Evolutionary conservation across 2,329 filamentous ascomycete genomes (phyloP).

Genomic region (Cordyceps tenuipes): DNA sequence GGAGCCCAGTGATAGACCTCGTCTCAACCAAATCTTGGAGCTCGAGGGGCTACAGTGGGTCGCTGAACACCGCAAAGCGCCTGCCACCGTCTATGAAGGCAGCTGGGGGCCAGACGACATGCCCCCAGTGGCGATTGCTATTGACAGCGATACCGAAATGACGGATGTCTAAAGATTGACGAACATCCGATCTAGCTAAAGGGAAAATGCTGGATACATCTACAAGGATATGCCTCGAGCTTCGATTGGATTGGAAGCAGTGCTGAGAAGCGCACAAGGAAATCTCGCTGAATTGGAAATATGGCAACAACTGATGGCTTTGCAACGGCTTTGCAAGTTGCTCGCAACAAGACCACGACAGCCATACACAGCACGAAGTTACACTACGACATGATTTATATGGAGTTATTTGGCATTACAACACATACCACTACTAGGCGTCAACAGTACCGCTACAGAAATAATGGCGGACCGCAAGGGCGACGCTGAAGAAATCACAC

Average conservation of each 20-base stretch:
- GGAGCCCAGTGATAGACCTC: conserved; percentile 63
- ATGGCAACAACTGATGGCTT: not conserved
- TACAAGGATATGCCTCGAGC: not conserved
- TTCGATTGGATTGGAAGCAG: conserved; percentile 9
- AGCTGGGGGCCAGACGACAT: conserved; percentile 78
- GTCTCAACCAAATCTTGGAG: conserved; percentile 62
- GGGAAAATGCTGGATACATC: conserved; percentile 8
- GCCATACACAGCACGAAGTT: not conserved
- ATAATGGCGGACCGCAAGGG: not conserved
- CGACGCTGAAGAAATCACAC: conserved; percentile 16
- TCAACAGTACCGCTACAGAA: not conserved
- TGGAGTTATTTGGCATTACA: conserved; percentile 7
- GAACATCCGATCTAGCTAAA: conserved; percentile 11
- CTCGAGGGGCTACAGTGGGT: conserved; percentile 76
- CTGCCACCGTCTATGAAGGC: conserved; percentile 93
- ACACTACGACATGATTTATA: conserved; percentile 8
- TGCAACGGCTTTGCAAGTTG: not conserved
- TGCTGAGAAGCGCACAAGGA: conserved; percentile 6
- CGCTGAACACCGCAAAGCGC: conserved; percentile 64
- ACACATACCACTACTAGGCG: not conserved
- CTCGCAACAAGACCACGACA: not conserved
- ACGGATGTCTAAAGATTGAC: conserved; percentile 39
- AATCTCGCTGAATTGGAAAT: not conserved
- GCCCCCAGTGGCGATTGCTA: conserved; percentile 28
- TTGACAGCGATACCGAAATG: conserved; percentile 49